These are phyloP conservation scores for Wallacemonas sp. DNA, from an alignment of 208 protist species.

Conservation along the genomic window DNA sequence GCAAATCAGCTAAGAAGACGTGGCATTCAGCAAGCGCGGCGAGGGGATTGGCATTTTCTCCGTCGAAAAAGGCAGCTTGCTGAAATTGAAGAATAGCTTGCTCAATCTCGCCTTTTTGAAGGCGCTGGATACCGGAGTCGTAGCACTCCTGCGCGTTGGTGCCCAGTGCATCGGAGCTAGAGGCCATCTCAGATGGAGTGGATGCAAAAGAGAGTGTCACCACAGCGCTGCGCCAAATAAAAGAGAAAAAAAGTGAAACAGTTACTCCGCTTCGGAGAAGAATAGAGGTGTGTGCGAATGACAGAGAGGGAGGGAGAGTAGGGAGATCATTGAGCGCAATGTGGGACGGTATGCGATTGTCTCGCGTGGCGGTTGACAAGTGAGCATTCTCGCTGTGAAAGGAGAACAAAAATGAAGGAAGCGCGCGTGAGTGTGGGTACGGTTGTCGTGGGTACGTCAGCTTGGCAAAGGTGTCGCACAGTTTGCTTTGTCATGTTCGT, in stretches of 20 bases:
- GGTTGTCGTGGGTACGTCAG: not conserved
- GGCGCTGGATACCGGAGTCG: constrained; percentile 39
- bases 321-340: too few relatives aligned
- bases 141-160: constrained; percentile 42
- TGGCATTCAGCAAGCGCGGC: constrained; percentile 83
- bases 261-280: not conserved
- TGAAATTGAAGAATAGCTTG: constrained; percentile 68
- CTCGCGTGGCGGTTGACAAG: not conserved
- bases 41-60: constrained; percentile 67
- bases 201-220: too few relatives aligned
- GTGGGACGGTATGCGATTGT: too few relatives aligned
- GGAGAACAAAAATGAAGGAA: constrained; percentile 12
- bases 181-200: not conserved
- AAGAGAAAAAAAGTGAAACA: not conserved
- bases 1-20: constrained; percentile 79
- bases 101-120: constrained; percentile 48
- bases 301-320: too few relatives aligned
- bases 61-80: constrained; percentile 76
- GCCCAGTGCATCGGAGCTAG: constrained; percentile 5
- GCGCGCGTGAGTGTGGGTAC: not conserved
- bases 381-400: not conserved
- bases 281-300: not conserved
- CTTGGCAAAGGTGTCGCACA: not conserved
- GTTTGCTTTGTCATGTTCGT: not conserved
- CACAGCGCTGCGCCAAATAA: too few relatives aligned